These are phyloP conservation scores for Phytophthora hibernalis DNA, from an alignment of 352 stramenopile species.

Conservation along the genomic window DNA sequence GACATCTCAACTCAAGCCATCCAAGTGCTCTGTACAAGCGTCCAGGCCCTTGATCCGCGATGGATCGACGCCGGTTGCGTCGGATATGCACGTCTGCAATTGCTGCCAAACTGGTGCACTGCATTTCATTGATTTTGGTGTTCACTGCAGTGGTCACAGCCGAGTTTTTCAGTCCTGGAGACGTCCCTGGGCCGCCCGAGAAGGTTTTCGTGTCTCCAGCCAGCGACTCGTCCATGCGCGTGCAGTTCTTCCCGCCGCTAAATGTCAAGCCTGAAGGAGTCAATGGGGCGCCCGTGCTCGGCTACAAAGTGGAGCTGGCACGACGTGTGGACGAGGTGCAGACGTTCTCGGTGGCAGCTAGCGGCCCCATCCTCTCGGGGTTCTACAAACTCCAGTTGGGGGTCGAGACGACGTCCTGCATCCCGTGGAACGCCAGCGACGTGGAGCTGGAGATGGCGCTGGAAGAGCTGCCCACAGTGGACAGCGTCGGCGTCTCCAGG, in stretches of 20 bases:
- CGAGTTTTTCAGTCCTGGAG: slow-evolving; percentile 62
- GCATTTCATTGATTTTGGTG: no score
- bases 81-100: no score
- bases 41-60: no score
- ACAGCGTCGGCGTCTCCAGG: slow-evolving; percentile 65
- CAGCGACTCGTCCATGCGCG: slow-evolving; percentile 53
- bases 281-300: slow-evolving; percentile 74
- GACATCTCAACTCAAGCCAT: no score
- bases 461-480: slow-evolving; percentile 70
- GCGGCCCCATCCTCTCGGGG: slow-evolving; percentile 57
- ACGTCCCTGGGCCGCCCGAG: slow-evolving; percentile 62
- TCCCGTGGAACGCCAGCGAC: slow-evolving; percentile 77
- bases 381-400: slow-evolving; percentile 57
- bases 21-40: no score
- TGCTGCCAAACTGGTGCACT: no score
- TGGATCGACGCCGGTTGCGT: no score
- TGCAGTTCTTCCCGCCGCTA: slow-evolving; percentile 68
- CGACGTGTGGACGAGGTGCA: slow-evolving; percentile 76
- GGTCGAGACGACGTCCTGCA: slow-evolving; percentile 50
- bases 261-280: slow-evolving; percentile 69
- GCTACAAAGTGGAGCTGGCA: slow-evolving; percentile 82
- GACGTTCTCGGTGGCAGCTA: slow-evolving; percentile 67
- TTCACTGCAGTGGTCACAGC: slow-evolving; percentile 1
- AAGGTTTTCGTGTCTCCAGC: slow-evolving; percentile 52
- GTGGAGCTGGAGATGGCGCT: slow-evolving; percentile 74